Percentiles rank a stretch among this genome's conserved stretches.
Evolutionary conservation across 805 yeast species (phyloP).

Genomic region (Candida ascalaphidarum): DNA sequence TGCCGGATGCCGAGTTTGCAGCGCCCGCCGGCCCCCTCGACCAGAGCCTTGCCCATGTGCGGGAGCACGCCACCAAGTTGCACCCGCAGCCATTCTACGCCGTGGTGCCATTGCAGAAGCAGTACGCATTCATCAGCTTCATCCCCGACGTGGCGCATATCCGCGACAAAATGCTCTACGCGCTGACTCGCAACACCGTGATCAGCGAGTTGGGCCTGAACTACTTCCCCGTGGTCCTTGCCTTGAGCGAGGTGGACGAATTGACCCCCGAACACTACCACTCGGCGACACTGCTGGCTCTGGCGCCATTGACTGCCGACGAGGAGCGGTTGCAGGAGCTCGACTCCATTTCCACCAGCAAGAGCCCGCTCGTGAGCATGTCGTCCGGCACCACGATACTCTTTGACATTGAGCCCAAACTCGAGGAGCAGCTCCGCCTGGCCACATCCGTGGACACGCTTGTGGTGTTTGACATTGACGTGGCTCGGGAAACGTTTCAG

Average conservation of each 20-base stretch:
- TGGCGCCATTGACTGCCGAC: slow-evolving; percentile 46
- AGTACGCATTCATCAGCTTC: slow-evolving; percentile 57
- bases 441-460: slow-evolving; percentile 15
- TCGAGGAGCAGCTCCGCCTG: background rate
- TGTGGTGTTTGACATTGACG: slow-evolving; percentile 44
- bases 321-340: slow-evolving; percentile 46
- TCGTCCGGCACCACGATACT: slow-evolving; percentile 3
- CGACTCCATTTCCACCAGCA: slow-evolving; percentile 22
- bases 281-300: slow-evolving; percentile 11
- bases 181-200: slow-evolving; percentile 77
- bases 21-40: slow-evolving; percentile 22
- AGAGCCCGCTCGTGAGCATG: slow-evolving; percentile 29
- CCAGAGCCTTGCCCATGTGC: slow-evolving; percentile 26
- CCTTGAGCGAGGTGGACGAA: slow-evolving; percentile 53
- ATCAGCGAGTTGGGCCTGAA: slow-evolving; percentile 66
- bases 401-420: slow-evolving; percentile 5
- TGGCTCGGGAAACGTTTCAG: slow-evolving; percentile 32
- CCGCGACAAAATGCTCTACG: slow-evolving; percentile 85
- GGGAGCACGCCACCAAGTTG: slow-evolving; percentile 3
- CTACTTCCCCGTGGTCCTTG: slow-evolving; percentile 35
- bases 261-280: slow-evolving; percentile 40
- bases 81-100: no score
- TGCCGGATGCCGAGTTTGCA: slow-evolving; percentile 13
- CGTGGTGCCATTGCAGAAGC: background rate
- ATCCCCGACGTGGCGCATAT: slow-evolving; percentile 85